phyloP scores from a whole-genome alignment of 495 filamentous ascomycete species.

The Penicillium goetzii region DNA sequence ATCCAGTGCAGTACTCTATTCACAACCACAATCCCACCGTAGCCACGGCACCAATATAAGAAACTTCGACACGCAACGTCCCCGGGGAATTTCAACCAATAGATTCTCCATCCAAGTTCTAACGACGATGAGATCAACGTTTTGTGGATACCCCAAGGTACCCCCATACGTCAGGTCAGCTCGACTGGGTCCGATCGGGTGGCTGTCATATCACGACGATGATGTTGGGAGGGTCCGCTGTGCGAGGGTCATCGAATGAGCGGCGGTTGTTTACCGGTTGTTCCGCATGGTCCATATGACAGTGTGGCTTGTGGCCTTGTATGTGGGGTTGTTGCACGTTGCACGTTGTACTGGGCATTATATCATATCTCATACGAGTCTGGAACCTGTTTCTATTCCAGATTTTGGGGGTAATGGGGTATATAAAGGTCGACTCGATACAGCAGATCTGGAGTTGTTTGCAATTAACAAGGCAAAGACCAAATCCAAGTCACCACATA shows the following conservation, averaged over 20 bases:
- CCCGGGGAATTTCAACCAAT: conserved; percentile 25
- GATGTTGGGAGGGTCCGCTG: not conserved
- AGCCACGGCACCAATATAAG: conserved; percentile 17
- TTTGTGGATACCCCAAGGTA: conserved; percentile 10
- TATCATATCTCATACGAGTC: conserved; percentile 25
- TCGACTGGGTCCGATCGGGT: conserved; percentile 4
- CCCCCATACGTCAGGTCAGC: conserved; percentile 21
- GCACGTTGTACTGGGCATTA: conserved; percentile 22
- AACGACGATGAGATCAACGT: conserved; percentile 17
- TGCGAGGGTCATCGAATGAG: not conserved
- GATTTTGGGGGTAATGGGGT: not conserved
- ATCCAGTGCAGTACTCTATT: not conserved
- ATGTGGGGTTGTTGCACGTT: conserved; percentile 4
- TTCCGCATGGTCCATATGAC: conserved; percentile 14
- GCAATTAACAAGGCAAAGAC: not conserved
- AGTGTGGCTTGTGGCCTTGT: conserved; percentile 22
- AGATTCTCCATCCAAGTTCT: not conserved
- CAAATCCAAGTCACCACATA: not conserved
- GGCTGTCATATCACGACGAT: conserved; percentile 5
- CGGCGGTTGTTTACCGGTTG: not conserved
- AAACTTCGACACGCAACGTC: conserved; percentile 2
- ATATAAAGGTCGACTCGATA: not conserved
- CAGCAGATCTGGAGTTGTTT: not conserved
- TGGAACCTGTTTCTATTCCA: conserved; percentile 23
- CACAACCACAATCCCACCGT: not conserved